These are phyloP conservation scores for Nitzschia sp. DNA, from an alignment of 108 stramenopile genomes.

Conservation along the genomic window DNA sequence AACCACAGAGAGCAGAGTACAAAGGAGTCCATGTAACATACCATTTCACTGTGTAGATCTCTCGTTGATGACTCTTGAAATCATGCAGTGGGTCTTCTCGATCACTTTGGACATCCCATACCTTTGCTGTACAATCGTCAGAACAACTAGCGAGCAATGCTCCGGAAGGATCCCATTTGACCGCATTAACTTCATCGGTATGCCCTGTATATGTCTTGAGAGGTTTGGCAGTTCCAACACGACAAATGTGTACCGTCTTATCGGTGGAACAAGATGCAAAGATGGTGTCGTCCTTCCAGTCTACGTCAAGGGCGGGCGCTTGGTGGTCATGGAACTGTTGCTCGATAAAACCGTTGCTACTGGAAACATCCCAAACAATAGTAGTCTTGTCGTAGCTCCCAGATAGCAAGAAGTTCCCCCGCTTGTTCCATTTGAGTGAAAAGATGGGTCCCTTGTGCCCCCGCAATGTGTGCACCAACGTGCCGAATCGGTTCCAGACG, in stretches of 20 bases:
- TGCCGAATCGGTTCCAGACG: conserved; percentile 86
- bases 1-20: neutral
- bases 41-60: conserved; percentile 97
- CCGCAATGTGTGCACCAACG: conserved; percentile 77
- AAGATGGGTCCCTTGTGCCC: conserved; percentile 94
- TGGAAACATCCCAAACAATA: conserved; percentile 93
- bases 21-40: conserved; percentile 15
- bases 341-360: conserved; percentile 64
- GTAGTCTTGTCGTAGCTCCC: conserved; percentile 94
- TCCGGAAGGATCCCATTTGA: conserved; percentile 95
- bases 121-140: conserved; percentile 96
- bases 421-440: conserved; percentile 94
- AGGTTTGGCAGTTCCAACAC: conserved; percentile 60
- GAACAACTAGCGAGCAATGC: conserved; percentile 89
- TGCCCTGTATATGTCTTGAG: conserved; percentile 78
- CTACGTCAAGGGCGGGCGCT: conserved; percentile 91
- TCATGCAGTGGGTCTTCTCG: conserved; percentile 75
- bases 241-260: conserved; percentile 90
- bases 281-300: conserved; percentile 91
- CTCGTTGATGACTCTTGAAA: conserved; percentile 89
- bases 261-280: conserved; percentile 96
- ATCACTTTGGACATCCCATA: conserved; percentile 77
- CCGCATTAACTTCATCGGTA: conserved; percentile 94
- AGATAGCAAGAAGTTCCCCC: conserved; percentile 86
- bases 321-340: conserved; percentile 89